Conservation (phyloP, 768 basidiomycete species). For the Podaxis sp. region DNA sequence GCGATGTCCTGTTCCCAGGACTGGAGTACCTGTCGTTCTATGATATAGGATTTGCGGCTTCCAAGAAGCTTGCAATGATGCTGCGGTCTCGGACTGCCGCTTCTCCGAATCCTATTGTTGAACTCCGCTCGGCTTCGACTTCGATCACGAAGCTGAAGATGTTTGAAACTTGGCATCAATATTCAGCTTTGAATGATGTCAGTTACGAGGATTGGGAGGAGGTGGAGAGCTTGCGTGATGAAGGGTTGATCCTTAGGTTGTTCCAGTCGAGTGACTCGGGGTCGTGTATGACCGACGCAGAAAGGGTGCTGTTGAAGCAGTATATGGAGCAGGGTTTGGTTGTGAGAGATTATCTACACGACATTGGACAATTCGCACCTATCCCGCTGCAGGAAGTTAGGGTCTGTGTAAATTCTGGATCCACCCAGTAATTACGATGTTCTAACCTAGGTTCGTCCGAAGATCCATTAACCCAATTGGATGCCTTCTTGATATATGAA, state of each 20-base stretch:
- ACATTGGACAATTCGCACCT: conserved; percentile 8
- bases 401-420: background rate
- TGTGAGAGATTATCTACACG: conserved; percentile 7
- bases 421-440: no score
- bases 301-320: background rate
- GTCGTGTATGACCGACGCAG: background rate
- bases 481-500: no score
- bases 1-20: background rate
- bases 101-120: background rate
- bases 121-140: background rate
- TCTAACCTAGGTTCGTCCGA: no score
- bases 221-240: background rate
- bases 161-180: conserved; percentile 6
- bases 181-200: background rate
- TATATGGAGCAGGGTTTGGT: conserved; percentile 3
- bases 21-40: conserved; percentile 6
- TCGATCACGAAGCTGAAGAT: background rate
- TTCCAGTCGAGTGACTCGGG: background rate
- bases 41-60: background rate
- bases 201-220: background rate
- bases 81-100: background rate
- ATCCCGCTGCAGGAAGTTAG: background rate
- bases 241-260: background rate
- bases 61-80: background rate
- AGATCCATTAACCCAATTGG: no score